Evolutionary conservation across 1,284 basidiomycete genomes (phyloP).

Genomic region (Ceratobasidium sp.): DNA sequence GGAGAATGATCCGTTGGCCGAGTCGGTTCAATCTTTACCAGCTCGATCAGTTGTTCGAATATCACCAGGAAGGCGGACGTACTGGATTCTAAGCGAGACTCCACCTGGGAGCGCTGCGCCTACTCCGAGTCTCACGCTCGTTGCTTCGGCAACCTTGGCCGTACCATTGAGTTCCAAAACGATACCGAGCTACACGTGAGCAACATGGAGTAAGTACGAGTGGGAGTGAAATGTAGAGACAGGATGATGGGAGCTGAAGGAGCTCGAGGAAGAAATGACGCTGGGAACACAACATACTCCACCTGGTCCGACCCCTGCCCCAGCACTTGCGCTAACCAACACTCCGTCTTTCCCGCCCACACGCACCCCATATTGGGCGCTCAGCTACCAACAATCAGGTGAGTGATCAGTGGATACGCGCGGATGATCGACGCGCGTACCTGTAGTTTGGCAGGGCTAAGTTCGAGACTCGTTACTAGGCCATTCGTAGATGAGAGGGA

Average conservation of each 20-base stretch:
- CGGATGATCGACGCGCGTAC: not conserved
- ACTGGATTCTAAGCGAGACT: constrained; percentile 19
- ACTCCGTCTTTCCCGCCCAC: constrained; percentile 30
- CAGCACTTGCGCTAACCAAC: constrained; percentile 13
- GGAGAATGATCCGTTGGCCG: constrained; percentile 61
- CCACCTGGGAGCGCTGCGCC: constrained; percentile 22
- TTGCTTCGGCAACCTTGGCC: constrained; percentile 28
- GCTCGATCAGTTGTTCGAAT: constrained; percentile 3
- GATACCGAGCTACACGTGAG: constrained; percentile 22
- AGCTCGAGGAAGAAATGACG: constrained; percentile 3
- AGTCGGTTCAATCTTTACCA: constrained; percentile 53
- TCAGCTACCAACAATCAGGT: constrained; percentile 11
- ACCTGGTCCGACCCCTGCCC: not conserved
- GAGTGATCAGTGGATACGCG: not conserved
- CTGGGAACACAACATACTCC: constrained; percentile 2
- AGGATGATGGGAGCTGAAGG: no score
- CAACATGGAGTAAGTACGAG: not conserved
- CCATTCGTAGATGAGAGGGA: constrained; percentile 28
- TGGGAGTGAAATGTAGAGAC: no score
- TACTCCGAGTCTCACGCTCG: constrained; percentile 18
- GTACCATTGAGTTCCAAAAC: constrained; percentile 28
- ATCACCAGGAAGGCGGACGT: not conserved
- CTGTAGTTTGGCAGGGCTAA: constrained; percentile 27
- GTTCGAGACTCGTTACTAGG: constrained; percentile 13
- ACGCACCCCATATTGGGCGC: constrained; percentile 23